Percentiles rank a stretch among this genome's conserved stretches.
These are phyloP conservation scores for Vitis riparia DNA, from an alignment of 164 flowering plant species.

Conservation along the genomic window DNA sequence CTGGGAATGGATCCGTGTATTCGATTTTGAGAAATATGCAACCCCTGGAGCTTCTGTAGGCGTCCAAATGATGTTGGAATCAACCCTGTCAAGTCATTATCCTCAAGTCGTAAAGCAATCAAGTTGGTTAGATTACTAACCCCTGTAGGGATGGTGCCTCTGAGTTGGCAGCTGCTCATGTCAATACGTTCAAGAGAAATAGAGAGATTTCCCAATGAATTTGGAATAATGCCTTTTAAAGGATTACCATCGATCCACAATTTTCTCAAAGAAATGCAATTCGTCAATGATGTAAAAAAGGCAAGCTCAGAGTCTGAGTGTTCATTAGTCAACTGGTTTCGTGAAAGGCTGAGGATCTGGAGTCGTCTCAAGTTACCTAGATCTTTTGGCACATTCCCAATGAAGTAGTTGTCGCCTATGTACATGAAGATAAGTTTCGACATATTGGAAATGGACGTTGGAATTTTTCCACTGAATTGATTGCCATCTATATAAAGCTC, in stretches of 20 bases:
- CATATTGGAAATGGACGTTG: too few species aligned
- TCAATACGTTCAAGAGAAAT: background rate
- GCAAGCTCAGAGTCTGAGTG: background rate
- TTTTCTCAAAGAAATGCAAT: background rate
- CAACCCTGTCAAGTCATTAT: background rate
- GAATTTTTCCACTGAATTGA: too few species aligned
- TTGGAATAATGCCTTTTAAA: background rate
- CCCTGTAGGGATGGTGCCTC: background rate
- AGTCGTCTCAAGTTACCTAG: slow-evolving; percentile 5
- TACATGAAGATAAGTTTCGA: too few species aligned
- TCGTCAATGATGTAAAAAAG: slow-evolving; percentile 1
- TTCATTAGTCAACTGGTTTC: background rate
- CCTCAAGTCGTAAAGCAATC: background rate
- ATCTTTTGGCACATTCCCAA: background rate
- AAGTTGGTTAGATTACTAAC: background rate
- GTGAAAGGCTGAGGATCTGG: background rate
- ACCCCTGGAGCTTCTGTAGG: background rate
- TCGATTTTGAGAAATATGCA: background rate
- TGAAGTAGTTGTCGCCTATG: too few species aligned
- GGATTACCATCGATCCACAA: slow-evolving; percentile 4
- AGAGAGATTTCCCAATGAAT: slow-evolving; percentile 1
- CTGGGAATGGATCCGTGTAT: background rate
- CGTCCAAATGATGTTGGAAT: background rate
- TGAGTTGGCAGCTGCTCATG: background rate
- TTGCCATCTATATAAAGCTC: fast-evolving